These are phyloP conservation scores for Leucocoprinus leucothites DNA, from an alignment of 768 basidiomycete genomes.

Conservation along the genomic window DNA sequence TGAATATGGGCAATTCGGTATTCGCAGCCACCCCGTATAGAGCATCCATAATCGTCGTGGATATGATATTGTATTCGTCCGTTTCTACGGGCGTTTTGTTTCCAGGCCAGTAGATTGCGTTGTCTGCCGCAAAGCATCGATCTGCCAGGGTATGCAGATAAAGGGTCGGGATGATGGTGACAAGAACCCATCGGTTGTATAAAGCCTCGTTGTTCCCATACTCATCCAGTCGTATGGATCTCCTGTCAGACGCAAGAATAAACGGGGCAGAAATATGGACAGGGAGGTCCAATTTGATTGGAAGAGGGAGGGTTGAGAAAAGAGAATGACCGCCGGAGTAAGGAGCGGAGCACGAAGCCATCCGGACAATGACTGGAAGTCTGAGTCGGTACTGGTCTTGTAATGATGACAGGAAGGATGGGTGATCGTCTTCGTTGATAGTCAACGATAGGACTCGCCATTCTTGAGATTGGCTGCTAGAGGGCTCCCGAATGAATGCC, in stretches of 20 bases:
- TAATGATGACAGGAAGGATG: not conserved
- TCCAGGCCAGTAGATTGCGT: slow-evolving; percentile 35
- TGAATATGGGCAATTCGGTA: not conserved
- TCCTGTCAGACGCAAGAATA: slow-evolving; percentile 42
- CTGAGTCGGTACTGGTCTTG: slow-evolving; percentile 22
- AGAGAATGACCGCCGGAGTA: slow-evolving; percentile 22
- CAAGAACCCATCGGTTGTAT: slow-evolving; percentile 43
- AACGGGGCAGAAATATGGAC: slow-evolving; percentile 47
- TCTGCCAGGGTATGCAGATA: slow-evolving; percentile 37
- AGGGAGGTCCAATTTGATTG: slow-evolving; percentile 35
- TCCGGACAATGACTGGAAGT: slow-evolving; percentile 27
- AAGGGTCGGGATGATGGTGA: slow-evolving; percentile 29
- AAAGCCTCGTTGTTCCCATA: slow-evolving; percentile 28
- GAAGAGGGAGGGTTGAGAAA: slow-evolving; percentile 44
- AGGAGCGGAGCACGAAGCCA: slow-evolving; percentile 23
- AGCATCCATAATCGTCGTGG: not conserved
- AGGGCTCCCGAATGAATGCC: slow-evolving; percentile 14
- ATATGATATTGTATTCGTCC: slow-evolving; percentile 15
- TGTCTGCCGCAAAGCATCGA: slow-evolving; percentile 14
- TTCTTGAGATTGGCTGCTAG: not conserved
- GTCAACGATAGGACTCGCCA: slow-evolving; percentile 14
- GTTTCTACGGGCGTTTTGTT: slow-evolving; percentile 15
- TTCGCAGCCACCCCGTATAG: slow-evolving; percentile 4
- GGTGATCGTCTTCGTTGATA: slow-evolving; percentile 8
- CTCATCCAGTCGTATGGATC: slow-evolving; percentile 40